Evolutionary conservation across 768 basidiomycete species (phyloP).

Genomic region (Albatrellus ellisii): DNA sequence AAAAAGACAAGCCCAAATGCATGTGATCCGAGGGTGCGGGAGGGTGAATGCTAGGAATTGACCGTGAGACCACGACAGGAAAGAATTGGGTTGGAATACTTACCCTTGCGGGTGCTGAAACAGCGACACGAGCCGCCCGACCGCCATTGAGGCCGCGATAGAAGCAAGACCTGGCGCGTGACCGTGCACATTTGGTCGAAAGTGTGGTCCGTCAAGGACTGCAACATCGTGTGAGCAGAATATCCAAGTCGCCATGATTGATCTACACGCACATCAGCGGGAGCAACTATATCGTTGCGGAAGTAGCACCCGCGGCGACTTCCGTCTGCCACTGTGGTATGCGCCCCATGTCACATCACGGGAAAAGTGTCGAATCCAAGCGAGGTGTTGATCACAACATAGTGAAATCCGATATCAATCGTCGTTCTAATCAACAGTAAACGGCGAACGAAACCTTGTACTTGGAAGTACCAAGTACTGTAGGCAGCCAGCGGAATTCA

Average conservation of each 20-base stretch:
- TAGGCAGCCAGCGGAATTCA: slow-evolving; percentile 98
- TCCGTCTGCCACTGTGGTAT: slow-evolving; percentile 23
- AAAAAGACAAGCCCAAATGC: no score
- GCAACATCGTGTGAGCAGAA: not conserved
- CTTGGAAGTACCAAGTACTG: slow-evolving; percentile 72
- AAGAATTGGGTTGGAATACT: slow-evolving; percentile 11
- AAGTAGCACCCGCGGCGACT: slow-evolving; percentile 81
- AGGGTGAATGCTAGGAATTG: no score
- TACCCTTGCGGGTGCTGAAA: slow-evolving; percentile 86
- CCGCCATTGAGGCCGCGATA: slow-evolving; percentile 83
- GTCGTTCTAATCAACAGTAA: not conserved
- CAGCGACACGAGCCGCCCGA: slow-evolving; percentile 81
- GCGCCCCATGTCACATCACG: slow-evolving; percentile 90
- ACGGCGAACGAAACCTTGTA: slow-evolving; percentile 46
- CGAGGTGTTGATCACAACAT: slow-evolving; percentile 91
- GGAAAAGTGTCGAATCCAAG: slow-evolving; percentile 93
- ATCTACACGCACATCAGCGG: slow-evolving; percentile 61
- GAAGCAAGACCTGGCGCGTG: slow-evolving; percentile 84
- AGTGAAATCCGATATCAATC: slow-evolving; percentile 1
- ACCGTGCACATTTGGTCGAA: slow-evolving; percentile 99
- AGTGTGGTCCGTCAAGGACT: slow-evolving; percentile 76
- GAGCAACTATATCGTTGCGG: slow-evolving; percentile 96
- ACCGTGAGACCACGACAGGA: no score
- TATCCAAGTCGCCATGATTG: not conserved
- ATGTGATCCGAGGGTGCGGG: no score